phyloP scores from a whole-genome alignment of 805 yeast species.

The Candida arabinofermentans region DNA sequence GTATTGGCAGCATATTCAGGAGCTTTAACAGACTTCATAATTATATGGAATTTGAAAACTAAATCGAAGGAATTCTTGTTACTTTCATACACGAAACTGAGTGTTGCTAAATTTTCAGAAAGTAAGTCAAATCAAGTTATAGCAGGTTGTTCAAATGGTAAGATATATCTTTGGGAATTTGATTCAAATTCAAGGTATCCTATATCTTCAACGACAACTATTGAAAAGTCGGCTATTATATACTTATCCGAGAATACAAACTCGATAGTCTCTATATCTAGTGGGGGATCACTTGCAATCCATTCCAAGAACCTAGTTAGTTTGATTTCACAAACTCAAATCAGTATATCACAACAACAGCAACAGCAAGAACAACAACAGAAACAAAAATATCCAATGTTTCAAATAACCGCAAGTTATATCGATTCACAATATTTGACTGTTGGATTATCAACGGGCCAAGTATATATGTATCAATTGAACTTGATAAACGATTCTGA shows the following conservation, averaged over 20 bases:
- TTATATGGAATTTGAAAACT: conserved; percentile 29
- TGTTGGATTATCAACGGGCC: conserved; percentile 23
- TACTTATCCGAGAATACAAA: conserved; percentile 22
- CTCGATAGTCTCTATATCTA: conserved; percentile 20
- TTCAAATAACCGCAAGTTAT: conserved; percentile 16
- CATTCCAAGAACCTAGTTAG: conserved; percentile 23
- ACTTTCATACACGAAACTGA: conserved; percentile 37
- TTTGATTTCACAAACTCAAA: conserved; percentile 9
- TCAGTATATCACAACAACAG: background rate
- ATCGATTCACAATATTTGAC: conserved; percentile 18
- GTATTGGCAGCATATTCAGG: conserved; percentile 23
- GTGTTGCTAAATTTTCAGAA: conserved; percentile 37
- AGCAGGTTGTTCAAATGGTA: conserved; percentile 49
- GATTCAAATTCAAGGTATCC: conserved; percentile 29
- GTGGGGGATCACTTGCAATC: conserved; percentile 18
- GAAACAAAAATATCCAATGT: no score
- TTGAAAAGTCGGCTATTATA: conserved; percentile 16
- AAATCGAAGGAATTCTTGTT: conserved; percentile 34
- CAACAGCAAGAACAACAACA: no score
- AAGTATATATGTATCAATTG: conserved; percentile 12
- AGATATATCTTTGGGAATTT: conserved; percentile 47
- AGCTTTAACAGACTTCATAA: conserved; percentile 12
- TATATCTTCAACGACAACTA: conserved; percentile 8
- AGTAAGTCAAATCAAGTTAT: conserved; percentile 37
- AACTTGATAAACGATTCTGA: conserved; percentile 9